These are phyloP conservation scores for Aureobasidium sp. DNA, from an alignment of 2,329 filamentous ascomycete genomes.

Conservation along the genomic window DNA sequence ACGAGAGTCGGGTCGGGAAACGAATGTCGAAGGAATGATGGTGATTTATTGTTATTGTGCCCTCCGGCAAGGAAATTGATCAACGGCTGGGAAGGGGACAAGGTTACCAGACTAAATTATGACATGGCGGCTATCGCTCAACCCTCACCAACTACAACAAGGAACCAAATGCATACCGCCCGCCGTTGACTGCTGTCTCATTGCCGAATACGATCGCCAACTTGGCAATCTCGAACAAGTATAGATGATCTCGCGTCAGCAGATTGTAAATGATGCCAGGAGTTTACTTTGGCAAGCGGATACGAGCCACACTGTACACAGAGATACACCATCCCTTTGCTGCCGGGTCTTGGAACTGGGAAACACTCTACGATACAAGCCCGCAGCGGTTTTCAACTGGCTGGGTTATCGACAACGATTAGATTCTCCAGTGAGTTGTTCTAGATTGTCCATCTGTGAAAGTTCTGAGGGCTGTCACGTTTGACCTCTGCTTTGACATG, in stretches of 20 bases:
- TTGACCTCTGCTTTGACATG: background rate
- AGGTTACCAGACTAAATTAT: background rate
- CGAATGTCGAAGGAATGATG: background rate
- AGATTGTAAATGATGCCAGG: background rate
- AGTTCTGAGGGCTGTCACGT: background rate
- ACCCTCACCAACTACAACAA: too few species aligned
- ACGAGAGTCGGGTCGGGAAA: slow-evolving; percentile 7
- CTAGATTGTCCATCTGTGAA: background rate
- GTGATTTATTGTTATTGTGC: background rate
- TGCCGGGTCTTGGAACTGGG: too few species aligned
- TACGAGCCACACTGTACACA: background rate
- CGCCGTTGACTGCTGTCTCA: background rate
- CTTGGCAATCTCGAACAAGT: slow-evolving; percentile 2
- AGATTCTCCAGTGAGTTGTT: too few species aligned
- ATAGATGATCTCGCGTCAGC: background rate
- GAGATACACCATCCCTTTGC: background rate
- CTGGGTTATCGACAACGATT: too few species aligned
- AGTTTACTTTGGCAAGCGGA: background rate
- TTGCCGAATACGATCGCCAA: slow-evolving; percentile 7
- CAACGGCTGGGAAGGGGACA: slow-evolving; percentile 1
- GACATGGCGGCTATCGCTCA: slow-evolving; percentile 9
- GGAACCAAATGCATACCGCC: too few species aligned
- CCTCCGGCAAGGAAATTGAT: slow-evolving; percentile 1
- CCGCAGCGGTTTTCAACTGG: too few species aligned
- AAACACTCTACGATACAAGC: too few species aligned